Base-by-base conservation (phyloP, 352 stramenopile species). In the Globisporangium orthogonon region DNA sequence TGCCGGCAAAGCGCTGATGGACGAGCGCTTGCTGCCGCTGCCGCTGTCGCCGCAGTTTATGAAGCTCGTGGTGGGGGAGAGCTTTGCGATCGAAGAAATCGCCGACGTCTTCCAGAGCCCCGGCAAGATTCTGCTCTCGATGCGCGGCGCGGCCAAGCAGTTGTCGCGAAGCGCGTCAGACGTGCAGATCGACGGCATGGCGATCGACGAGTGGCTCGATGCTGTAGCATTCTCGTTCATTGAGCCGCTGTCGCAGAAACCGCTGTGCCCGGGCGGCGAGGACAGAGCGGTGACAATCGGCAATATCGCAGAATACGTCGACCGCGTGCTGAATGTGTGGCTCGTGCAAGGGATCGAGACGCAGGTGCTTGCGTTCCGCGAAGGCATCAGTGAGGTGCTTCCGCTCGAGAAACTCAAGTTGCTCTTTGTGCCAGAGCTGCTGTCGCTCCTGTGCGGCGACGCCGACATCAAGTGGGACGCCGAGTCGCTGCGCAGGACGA, bases 1-100 rank as follows among this genome's bases (percentile, higher is more conserved):
- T 37, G 80, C 81, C 39, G 85, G 85, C 23, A 94, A 93, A 49
- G 83, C 85, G 23, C 60, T 94, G 51, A 90, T 93, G 81, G 85
- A 94, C 55, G 80, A 86, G 39, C 73, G 80, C 5, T 58, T 94
- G 7, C 73, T 94, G 2, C 83, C 85, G 17, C 60, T 94, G 30
- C 83, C 83, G 4, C 46, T 94, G 18, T 90, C 85, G 33, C 53
- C 60, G 9, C 78, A 93, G 18, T 94, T 94, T 58, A 80, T 93
- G 52, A 75, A 85, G 49, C 66, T 92, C 15, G 80, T 89, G n/a
- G 52, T 87, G 4, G 80, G 82, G 14, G 78, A 92, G 63, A 70
- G 58, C 43, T 61, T 94, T 17, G 57, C 49, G 31, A n/a, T 76
- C 23, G 56, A 83, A n/a, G 70, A 87, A 23, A 43, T 94, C 11